A percentile compares a stretch with the other conserved stretches of the same genome.
These are phyloP conservation scores for Pythium volutum DNA, from an alignment of 352 stramenopile species.

Conservation along the genomic window DNA sequence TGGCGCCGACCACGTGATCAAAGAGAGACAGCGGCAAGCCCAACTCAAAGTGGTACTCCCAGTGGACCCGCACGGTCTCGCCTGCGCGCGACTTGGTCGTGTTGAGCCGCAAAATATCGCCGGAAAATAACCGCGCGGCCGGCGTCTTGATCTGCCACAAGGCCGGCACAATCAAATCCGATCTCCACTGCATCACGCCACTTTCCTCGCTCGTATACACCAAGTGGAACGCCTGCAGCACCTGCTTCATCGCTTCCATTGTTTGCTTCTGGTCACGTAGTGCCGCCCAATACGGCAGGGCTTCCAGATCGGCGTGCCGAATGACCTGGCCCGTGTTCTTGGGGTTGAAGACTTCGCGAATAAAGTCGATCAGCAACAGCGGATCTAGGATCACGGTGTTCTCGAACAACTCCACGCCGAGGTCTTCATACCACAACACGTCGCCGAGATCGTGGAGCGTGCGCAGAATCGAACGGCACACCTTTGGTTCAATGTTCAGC, in stretches of 20 bases:
- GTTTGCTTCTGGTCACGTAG: not conserved
- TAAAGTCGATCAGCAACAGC: conserved; percentile 8
- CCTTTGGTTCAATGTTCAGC: not conserved
- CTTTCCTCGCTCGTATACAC: not conserved
- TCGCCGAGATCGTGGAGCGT: conserved; percentile 12
- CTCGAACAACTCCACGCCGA: not conserved
- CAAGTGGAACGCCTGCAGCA: conserved; percentile 15
- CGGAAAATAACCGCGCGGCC: not conserved
- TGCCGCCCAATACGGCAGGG: not conserved
- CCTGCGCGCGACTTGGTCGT: not conserved
- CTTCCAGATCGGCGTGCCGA: not conserved
- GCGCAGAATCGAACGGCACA: not conserved
- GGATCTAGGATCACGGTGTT: conserved; percentile 7
- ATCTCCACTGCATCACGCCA: conserved; percentile 8
- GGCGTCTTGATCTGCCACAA: not conserved
- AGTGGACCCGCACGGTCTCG: conserved; percentile 5
- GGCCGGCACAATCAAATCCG: conserved; percentile 3
- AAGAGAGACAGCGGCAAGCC: conserved; percentile 16
- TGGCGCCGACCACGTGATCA: conserved; percentile 18
- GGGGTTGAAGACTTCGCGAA: conserved; percentile 8
- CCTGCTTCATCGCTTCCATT: conserved; percentile 16
- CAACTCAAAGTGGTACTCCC: conserved; percentile 20
- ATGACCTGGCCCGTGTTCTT: not conserved
- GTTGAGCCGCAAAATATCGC: not conserved
- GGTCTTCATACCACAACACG: conserved; percentile 3